Evolutionary conservation across 768 basidiomycete species (phyloP), one percentile per base, ranked within the genome.

Genomic region (Suillus discolor): DNA sequence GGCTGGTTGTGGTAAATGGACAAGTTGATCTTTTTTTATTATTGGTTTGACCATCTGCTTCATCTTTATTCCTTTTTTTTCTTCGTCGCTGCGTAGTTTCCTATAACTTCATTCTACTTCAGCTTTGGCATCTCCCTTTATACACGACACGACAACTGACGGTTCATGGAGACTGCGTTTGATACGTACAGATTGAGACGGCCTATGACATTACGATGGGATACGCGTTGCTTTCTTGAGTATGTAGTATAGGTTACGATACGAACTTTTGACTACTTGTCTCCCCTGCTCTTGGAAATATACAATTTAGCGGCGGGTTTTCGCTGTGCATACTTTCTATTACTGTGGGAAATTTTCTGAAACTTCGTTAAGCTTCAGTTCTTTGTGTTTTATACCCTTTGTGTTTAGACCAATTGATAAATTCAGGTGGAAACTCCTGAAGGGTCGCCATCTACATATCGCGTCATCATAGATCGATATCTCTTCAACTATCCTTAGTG

Each of bases 1-100:
- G 76, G 85, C 42, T 89, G 88, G 88, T 86, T 89, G 63, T 89
- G 88, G 88, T 79, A 73, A 72, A 42, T 18, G 41, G 72, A 69
- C 69, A 70, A 38, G 36, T 38, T 74, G 77, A 77, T 79, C 71
- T 77, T 71, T 72, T 68, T 62, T 62, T 68, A 31, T 66, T 69
- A 65, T 71, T 61, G 65, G 54, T 61, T 61, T 70, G 70, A 67
- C 65, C 66, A 55, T 53, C 65, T 71, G 69, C 71, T 68, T 74
- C 69, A 66, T 65, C 34, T 65, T 67, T 59, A 63, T 68, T 65
- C 25, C 49, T 38, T 51, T 47, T 68, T 41, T 57, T 61, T 59
- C 38, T 4, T 13, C n/a, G 39, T 59, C 64, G 66, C 54, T 60
- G 36, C 68, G 64, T 63, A 64, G 67, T 60, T 67, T 65, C 31